Percentiles rank a stretch among this genome's conserved stretches.
Conservation (phyloP, 2,329 filamentous ascomycete species). For the Colletotrichum sp. region DNA sequence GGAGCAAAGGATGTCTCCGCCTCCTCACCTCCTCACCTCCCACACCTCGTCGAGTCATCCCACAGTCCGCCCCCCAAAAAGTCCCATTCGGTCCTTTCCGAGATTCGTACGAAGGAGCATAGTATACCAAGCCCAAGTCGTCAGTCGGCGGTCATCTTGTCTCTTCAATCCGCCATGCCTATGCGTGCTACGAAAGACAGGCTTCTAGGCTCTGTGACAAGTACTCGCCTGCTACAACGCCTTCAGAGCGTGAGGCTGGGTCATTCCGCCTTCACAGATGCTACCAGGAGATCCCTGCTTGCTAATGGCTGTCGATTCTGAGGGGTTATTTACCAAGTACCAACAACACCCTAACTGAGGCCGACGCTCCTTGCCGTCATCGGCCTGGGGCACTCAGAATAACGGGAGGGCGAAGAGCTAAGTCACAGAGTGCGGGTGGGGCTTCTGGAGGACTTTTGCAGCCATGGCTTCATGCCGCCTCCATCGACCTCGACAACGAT, state of each 20-base stretch:
- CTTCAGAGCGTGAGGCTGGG: background rate
- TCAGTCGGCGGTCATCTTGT: background rate
- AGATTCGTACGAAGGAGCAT: background rate
- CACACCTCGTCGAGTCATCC: background rate
- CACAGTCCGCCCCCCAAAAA: background rate
- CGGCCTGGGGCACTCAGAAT: background rate
- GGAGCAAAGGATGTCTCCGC: slow-evolving; percentile 6
- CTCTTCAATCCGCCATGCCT: background rate
- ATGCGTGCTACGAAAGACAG: background rate
- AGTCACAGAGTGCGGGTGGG: background rate
- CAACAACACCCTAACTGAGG: background rate
- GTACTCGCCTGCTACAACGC: background rate
- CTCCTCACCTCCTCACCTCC: background rate
- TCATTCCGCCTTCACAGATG: background rate
- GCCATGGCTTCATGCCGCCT: background rate
- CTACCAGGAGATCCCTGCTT: background rate
- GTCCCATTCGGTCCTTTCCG: slow-evolving; percentile 7
- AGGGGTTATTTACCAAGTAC: background rate
- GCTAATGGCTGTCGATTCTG: background rate
- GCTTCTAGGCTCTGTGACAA: background rate
- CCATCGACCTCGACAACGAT: background rate
- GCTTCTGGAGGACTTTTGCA: slow-evolving; percentile 7
- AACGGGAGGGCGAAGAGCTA: background rate
- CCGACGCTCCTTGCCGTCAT: background rate
- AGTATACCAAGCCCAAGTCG: background rate